Evolutionary conservation across 1,284 basidiomycete species (phyloP), one percentile per base, ranked within the genome.

Genomic region (Cutaneotrichosporon mucoides): DNA sequence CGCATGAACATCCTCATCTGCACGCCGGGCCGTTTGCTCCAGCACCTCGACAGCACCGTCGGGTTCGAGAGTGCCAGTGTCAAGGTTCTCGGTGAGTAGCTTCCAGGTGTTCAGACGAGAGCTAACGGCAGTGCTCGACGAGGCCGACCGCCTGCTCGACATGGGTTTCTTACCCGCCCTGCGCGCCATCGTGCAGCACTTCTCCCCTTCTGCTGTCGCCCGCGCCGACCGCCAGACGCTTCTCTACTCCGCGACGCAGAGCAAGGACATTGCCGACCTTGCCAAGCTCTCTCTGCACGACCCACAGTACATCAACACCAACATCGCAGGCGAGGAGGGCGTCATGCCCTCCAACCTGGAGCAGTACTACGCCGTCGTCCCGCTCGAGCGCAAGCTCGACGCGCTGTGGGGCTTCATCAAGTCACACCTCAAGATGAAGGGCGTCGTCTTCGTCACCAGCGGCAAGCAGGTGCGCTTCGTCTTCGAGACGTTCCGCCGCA

Each of bases 1-100:
- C 84, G 90, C 52, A 98, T 99, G 93, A 99, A 99, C 73, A 96
- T 99, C 61, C 84, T 99, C 34, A 90, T 99, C 16, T 94, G 95
- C 2, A 98, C 96, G 2, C 95, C 95, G 1, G 96, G 95, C 13
- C 84, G 96, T 56, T 80, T 99, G 36, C 80, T 99, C 55, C 96
- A 99, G 73, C 96, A 99, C 76, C 90, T 99, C 87, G 96, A 99
- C 73, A 93, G 98, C 78, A 98, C 96, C 0, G 85, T 93, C 52
- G 93, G 93, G 1, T 97, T 99, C 68, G 92, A 95, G 62, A 86
- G 87, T 41, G 88, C 90, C 65, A 91, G 92, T 69, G 79, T 99
- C 34, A 93, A 98, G 75, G 76, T 96, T 16, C 85, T 99, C n/a
- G 87, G 90, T 90, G 67, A 59, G 87, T 81, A 5, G 12, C 5